phyloP scores from a whole-genome alignment of 176 grass and related monocot species.

The Hordeum marinum region DNA sequence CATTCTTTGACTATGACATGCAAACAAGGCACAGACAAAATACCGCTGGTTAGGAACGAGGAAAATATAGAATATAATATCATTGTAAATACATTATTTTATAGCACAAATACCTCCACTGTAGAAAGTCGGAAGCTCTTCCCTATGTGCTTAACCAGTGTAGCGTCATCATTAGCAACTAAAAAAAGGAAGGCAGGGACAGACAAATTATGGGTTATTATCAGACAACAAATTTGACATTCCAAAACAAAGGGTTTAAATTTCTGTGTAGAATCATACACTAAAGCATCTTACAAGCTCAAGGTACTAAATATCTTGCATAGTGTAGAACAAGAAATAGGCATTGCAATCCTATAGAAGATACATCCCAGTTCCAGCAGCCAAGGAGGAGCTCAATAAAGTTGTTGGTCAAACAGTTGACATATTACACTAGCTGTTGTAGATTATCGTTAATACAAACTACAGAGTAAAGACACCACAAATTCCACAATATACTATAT shows the following conservation, averaged over 20 bases:
- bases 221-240: not conserved
- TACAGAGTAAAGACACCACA: not conserved
- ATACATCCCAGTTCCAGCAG: slow-evolving; percentile 10
- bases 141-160: slow-evolving; percentile 72
- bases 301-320: not conserved
- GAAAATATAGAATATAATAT: slow-evolving; percentile 18
- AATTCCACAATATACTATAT: no score
- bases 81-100: not conserved
- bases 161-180: slow-evolving; percentile 86
- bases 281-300: not conserved
- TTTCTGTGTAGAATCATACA: not conserved
- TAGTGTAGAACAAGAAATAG: not conserved
- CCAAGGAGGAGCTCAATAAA: not conserved
- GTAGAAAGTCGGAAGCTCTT: slow-evolving; percentile 89
- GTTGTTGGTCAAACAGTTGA: not conserved
- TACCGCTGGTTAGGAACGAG: not conserved
- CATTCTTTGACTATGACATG: slow-evolving; percentile 58
- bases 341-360: not conserved
- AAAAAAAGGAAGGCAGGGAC: slow-evolving; percentile 4
- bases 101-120: slow-evolving; percentile 53
- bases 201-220: not conserved
- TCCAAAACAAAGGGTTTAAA: not conserved
- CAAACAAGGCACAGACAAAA: slow-evolving; percentile 9
- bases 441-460: not conserved
- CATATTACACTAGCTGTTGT: not conserved